Base-by-base conservation (phyloP, 306 rosid genomes). In the Prunus dulcis region DNA sequence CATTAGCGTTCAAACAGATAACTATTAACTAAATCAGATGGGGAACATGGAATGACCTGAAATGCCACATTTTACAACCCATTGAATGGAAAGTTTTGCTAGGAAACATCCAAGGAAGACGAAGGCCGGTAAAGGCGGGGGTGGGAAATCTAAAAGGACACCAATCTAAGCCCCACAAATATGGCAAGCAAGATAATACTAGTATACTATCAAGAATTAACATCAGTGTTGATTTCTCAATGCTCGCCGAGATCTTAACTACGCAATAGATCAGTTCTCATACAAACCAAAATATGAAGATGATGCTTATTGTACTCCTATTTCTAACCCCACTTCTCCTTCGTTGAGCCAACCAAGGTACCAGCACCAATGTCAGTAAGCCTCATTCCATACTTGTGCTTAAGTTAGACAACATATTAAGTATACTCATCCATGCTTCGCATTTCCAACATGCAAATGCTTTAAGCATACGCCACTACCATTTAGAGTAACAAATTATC, bases 401-500 rank as follows among this genome's bases (percentile, higher is more conserved):
- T 3, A 57, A 38, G 56, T 22, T 28, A 46, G 18, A 27, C 13
- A 60, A 3, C 47, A 64, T 5, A 5, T 55, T 38, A 56, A 7
- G n/a, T 5, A 13, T 2, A 56, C 19, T 12, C 41, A 18, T 65
- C 47, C 15, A 23, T 17, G 68, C 52, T 72, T 23, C 67, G 22
- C 53, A 43, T 46, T 68, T 60, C 68, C 57, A 60, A 45, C 18
- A 73, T 38, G 67, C 38, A 32, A 55, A 53, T 53, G 28, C 75
- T 28, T 17, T 18, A 51, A 19, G 62, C 19, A 27, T 69, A 69
- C 15, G 43, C 74, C 23, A 28, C 45, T 52, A 32, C 25, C 15
- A 25, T 70, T 28, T 47, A 19, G 28, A 32, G 28, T 4, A 30
- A 30, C n/a, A 58, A 71, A 28, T n/a, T 52, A 69, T 19, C 12